These are phyloP conservation scores for Jimgerdemannia flammicorona DNA, from an alignment of 192 early-diverging fungal species.

Conservation along the genomic window DNA sequence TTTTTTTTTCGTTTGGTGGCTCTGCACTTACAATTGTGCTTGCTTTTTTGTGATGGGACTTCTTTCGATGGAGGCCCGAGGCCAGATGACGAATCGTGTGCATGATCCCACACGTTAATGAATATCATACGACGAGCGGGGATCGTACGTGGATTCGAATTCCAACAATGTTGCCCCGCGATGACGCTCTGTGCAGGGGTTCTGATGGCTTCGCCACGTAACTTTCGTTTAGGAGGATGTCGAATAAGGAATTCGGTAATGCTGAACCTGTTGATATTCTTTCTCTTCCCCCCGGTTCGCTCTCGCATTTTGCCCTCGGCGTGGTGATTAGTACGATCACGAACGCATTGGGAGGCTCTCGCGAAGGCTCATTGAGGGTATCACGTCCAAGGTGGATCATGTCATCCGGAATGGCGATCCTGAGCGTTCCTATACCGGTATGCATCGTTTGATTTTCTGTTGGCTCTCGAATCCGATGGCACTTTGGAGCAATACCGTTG, in stretches of 20 bases:
- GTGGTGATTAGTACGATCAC: slow-evolving; percentile 68
- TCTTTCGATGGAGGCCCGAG: neutral
- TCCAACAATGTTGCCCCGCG: slow-evolving; percentile 16
- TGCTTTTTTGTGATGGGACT: too few relatives aligned
- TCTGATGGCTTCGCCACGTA: slow-evolving; percentile 36
- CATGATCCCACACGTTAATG: neutral
- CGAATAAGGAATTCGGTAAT: neutral
- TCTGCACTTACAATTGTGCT: too few relatives aligned
- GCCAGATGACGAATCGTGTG: slow-evolving; percentile 21
- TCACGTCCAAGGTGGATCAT: slow-evolving; percentile 70
- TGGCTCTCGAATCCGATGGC: too few relatives aligned
- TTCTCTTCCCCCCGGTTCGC: neutral
- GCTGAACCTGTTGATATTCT: neutral
- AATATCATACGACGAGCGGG: slow-evolving; percentile 11
- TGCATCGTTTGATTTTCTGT: neutral
- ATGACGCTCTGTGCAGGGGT: slow-evolving; percentile 55
- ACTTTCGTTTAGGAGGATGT: neutral
- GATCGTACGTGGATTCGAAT: neutral
- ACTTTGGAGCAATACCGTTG: too few relatives aligned
- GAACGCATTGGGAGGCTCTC: slow-evolving; percentile 69
- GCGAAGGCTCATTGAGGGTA: slow-evolving; percentile 74
- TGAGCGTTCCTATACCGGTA: slow-evolving; percentile 68
- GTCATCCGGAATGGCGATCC: slow-evolving; percentile 91
- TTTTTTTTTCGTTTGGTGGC: too few relatives aligned
- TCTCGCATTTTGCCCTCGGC: slow-evolving; percentile 8